Evolutionary conservation across 208 protist species (phyloP).

Genomic region (Wallacemonas rigidus): DNA sequence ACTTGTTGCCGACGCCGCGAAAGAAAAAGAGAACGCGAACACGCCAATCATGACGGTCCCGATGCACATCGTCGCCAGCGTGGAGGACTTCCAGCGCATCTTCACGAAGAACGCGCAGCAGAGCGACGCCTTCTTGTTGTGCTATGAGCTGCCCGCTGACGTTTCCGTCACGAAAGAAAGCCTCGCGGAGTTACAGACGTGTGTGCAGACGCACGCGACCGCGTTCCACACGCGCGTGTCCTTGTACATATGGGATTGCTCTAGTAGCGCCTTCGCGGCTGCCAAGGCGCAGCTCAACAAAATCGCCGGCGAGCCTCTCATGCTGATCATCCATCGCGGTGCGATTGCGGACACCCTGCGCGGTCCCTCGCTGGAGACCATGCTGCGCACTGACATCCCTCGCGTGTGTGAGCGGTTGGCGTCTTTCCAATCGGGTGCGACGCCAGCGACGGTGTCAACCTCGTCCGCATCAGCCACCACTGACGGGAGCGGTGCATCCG

Average conservation of each 20-base stretch:
- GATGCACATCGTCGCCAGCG: constrained; percentile 44
- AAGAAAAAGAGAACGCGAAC: background rate
- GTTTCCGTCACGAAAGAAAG: constrained; percentile 33
- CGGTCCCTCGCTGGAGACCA: constrained; percentile 26
- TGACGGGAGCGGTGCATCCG: constrained; percentile 3
- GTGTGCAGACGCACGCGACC: constrained; percentile 29
- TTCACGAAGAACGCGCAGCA: constrained; percentile 22
- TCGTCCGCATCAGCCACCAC: background rate
- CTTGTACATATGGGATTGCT: constrained; percentile 79
- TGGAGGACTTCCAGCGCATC: constrained; percentile 50
- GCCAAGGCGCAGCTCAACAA: constrained; percentile 72
- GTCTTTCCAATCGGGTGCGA: constrained; percentile 49
- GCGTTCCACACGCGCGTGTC: constrained; percentile 26
- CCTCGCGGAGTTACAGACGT: constrained; percentile 34
- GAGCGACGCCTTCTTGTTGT: constrained; percentile 59
- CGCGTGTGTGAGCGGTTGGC: constrained; percentile 59
- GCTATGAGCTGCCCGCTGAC: constrained; percentile 65
- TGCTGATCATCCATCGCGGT: constrained; percentile 59
- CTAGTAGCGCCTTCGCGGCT: constrained; percentile 39
- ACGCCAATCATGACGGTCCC: constrained; percentile 10
- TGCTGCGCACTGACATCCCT: constrained; percentile 30
- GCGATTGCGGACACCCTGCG: constrained; percentile 64
- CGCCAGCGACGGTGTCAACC: constrained; percentile 21
- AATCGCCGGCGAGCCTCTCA: constrained; percentile 40
- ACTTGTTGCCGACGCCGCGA: background rate